A percentile compares a stretch with the other conserved stretches of the same genome.
phyloP scores from a whole-genome alignment of 2,329 filamentous ascomycete genomes.

The Monilinia polystroma region DNA sequence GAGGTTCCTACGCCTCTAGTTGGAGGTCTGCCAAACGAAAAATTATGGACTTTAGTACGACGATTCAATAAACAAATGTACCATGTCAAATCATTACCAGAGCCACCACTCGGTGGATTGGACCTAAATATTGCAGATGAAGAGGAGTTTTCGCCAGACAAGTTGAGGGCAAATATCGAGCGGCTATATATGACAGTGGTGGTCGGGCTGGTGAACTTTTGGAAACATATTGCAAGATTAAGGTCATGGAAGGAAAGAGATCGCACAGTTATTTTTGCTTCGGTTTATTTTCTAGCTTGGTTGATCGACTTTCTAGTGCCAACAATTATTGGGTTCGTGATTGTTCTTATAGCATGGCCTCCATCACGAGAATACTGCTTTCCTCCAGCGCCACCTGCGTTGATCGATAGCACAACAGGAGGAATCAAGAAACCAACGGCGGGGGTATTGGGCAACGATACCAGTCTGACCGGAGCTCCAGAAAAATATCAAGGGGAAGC shows the following conservation, averaged over 20 bases:
- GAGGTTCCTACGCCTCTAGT: conserved; percentile 57
- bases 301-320: conserved; percentile 68
- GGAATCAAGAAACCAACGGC: conserved; percentile 75
- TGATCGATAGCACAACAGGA: conserved; percentile 68
- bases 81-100: conserved; percentile 64
- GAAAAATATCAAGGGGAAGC: conserved; percentile 83
- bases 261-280: conserved; percentile 63
- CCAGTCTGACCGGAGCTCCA: conserved; percentile 76
- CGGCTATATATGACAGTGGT: conserved; percentile 78
- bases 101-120: conserved; percentile 61
- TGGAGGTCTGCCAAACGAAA: conserved; percentile 60
- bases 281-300: conserved; percentile 65
- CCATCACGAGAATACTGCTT: conserved; percentile 64
- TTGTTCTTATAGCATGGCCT: conserved; percentile 66
- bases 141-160: conserved; percentile 82
- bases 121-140: conserved; percentile 80
- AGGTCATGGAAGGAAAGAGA: conserved; percentile 75
- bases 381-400: conserved; percentile 71
- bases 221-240: conserved; percentile 73
- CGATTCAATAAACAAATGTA: conserved; percentile 66
- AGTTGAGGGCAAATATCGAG: conserved; percentile 74
- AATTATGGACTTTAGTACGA: conserved; percentile 62
- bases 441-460: conserved; percentile 71
- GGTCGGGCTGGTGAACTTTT: conserved; percentile 61
- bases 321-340: conserved; percentile 54